phyloP scores from a whole-genome alignment of 495 filamentous ascomycete species.

The Penicillium cosmopolitanum region DNA sequence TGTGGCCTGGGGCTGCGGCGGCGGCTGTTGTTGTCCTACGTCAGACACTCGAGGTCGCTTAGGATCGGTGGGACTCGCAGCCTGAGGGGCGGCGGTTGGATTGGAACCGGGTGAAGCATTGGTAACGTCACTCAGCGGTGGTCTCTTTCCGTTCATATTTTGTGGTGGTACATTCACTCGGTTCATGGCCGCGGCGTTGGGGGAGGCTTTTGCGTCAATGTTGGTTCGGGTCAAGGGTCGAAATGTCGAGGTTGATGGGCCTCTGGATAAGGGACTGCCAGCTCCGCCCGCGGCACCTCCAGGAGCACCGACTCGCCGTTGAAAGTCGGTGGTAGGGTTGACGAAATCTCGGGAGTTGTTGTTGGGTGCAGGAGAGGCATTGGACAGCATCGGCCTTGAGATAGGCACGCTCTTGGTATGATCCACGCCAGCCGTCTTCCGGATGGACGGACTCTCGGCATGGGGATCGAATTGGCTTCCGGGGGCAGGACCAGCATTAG shows the following conservation, averaged over 20 bases:
- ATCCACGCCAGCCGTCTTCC: constrained; percentile 88
- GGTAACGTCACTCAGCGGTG: constrained; percentile 56
- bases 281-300: constrained; percentile 33
- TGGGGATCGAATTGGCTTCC: constrained; percentile 77
- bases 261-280: constrained; percentile 43
- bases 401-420: constrained; percentile 73
- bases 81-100: constrained; percentile 22
- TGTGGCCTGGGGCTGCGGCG: constrained; percentile 8
- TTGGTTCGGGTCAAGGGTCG: constrained; percentile 49
- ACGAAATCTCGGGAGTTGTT: constrained; percentile 54
- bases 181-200: constrained; percentile 22
- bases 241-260: constrained; percentile 45
- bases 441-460: constrained; percentile 82
- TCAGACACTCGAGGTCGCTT: constrained; percentile 39
- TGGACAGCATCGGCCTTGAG: constrained; percentile 43
- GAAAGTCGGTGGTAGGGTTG: constrained; percentile 70
- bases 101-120: constrained; percentile 39
- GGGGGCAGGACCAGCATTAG: constrained; percentile 46
- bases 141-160: constrained; percentile 48
- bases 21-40: constrained; percentile 16
- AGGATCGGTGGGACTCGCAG: constrained; percentile 33
- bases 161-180: constrained; percentile 33
- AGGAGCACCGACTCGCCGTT: constrained; percentile 76
- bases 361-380: constrained; percentile 27
- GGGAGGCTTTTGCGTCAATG: constrained; percentile 31